Evolutionary conservation across 129 eudicot species (phyloP), one percentile per base, ranked within the genome.

Genomic region (Helichrysum umbraculigerum): DNA sequence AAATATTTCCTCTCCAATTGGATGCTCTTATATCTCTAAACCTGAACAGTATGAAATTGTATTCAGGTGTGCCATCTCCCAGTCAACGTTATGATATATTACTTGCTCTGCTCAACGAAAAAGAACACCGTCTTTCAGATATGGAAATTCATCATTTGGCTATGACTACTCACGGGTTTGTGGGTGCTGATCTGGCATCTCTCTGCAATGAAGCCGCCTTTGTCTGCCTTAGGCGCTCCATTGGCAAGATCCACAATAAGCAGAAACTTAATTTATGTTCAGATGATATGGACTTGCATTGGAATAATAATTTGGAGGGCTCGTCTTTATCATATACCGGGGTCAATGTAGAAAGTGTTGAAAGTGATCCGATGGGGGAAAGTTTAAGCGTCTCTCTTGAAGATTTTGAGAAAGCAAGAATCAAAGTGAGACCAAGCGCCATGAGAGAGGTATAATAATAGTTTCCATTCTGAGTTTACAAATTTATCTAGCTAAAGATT

Each of bases 61-160:
- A 21, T 81, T 81, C 80, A 95, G 99, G 96, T 76, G 99, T 95
- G 65, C 99, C 99, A 70, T 95, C 97, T 76, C 89, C 97, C 22
- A 76, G 41, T 58, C 92, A 95, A 82, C 94, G 97, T 29, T 75
- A 79, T 74, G 91, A 89, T 59, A 89, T 95, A 81, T 78, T 95
- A 77, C 85, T 44, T 68, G 62, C 85, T 12, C 84, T 86, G 57
- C 94, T 95, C 54, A 56, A 77, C 62, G 86, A 83, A 67, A 86
- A 85, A 78, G 85, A 85, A 52, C 92, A 91, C 78, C 57, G 81
- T 64, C 97, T 95, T 64, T 84, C 62, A 51, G 86, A 84, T 2
- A 29, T 8, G 39, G 90, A 95, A 81, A 71, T 95, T 75, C 85
- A 86, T 52, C 68, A 89, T 58, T 84, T 95, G 62, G 96, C 97